These are phyloP conservation scores for Aspergillus mulundensis DNA, from an alignment of 495 filamentous ascomycete genomes.

Conservation along the genomic window DNA sequence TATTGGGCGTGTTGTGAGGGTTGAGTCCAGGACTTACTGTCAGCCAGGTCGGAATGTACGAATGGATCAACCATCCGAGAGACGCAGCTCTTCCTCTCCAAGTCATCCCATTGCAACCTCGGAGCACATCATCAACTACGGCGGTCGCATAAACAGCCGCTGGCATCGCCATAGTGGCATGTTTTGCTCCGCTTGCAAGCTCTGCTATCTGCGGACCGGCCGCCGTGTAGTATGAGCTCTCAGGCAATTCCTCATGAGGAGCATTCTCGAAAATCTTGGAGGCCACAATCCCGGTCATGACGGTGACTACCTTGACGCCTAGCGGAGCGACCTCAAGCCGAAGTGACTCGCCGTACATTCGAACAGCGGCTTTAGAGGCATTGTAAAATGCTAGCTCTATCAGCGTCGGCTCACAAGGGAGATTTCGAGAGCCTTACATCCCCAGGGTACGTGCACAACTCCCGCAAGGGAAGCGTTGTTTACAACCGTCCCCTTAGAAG, in stretches of 20 bases:
- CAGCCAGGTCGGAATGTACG: background rate
- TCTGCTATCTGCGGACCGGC: background rate
- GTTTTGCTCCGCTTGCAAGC: background rate
- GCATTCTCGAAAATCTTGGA: slow-evolving; percentile 12
- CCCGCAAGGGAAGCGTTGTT: slow-evolving; percentile 48
- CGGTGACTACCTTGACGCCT: slow-evolving; percentile 50
- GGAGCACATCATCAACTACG: background rate
- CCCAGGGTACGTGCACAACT: too few relatives aligned
- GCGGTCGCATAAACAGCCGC: background rate
- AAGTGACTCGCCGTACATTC: slow-evolving; percentile 46
- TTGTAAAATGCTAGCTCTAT: background rate
- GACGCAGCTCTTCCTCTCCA: too few relatives aligned
- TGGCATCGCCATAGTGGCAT: background rate
- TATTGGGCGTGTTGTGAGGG: background rate
- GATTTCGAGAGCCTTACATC: too few relatives aligned
- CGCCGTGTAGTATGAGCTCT: slow-evolving; percentile 1
- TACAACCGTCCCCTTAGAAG: slow-evolving; percentile 50
- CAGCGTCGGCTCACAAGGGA: too few relatives aligned
- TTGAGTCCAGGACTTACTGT: background rate
- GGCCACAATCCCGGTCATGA: slow-evolving; percentile 22
- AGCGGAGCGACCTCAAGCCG: slow-evolving; percentile 52
- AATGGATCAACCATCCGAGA: background rate
- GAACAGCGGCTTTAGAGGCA: slow-evolving; percentile 47
- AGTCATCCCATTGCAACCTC: too few relatives aligned
- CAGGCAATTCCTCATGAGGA: background rate